These are phyloP conservation scores for Cerrena zonata DNA, from an alignment of 1,284 basidiomycete genomes.

Conservation along the genomic window DNA sequence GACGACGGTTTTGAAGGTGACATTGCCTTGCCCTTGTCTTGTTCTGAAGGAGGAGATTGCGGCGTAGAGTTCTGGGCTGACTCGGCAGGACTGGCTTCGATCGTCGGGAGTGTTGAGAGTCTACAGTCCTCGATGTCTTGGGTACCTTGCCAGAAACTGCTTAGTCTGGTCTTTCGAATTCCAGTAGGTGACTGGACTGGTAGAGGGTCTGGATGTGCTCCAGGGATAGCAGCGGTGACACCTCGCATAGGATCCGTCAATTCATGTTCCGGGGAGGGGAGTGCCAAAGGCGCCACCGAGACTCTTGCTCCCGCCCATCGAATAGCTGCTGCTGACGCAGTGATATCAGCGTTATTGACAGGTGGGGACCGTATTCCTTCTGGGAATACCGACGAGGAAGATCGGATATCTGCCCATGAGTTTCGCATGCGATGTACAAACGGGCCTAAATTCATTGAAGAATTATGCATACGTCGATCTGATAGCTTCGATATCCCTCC, in stretches of 20 bases:
- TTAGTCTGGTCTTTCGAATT: conserved; percentile 49
- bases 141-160: conserved; percentile 68
- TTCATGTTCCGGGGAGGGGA: conserved; percentile 84
- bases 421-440: conserved; percentile 47
- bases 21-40: background rate
- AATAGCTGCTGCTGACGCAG: conserved; percentile 75
- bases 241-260: conserved; percentile 79
- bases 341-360: conserved; percentile 44
- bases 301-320: conserved; percentile 75
- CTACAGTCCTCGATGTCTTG: conserved; percentile 38
- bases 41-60: background rate
- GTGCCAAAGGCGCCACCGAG: conserved; percentile 69
- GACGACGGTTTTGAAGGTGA: background rate
- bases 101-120: background rate
- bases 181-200: conserved; percentile 40
- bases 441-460: conserved; percentile 19
- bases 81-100: background rate
- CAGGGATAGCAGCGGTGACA: conserved; percentile 60
- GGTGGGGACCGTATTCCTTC: conserved; percentile 23
- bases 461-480: conserved; percentile 16
- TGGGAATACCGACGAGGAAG: conserved; percentile 23
- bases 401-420: conserved; percentile 48
- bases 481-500: conserved; percentile 9
- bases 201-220: conserved; percentile 38
- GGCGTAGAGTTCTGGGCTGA: too few relatives aligned